Conservation (phyloP, 1,284 basidiomycete species). For the Ustilago tritici region DNA sequence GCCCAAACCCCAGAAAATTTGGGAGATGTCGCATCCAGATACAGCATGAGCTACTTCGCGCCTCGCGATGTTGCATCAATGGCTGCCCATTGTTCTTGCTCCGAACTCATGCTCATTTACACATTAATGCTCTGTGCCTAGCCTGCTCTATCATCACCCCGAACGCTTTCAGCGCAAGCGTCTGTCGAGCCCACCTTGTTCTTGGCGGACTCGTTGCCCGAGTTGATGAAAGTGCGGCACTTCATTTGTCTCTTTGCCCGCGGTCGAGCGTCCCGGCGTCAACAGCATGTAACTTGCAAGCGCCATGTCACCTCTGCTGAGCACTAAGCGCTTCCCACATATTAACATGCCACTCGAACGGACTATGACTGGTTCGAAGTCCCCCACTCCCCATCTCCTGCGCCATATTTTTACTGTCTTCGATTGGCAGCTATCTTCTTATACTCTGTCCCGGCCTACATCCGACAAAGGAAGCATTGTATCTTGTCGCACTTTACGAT, state of each 20-base stretch:
- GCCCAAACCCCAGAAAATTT: not conserved
- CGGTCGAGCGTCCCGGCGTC: not conserved
- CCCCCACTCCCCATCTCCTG: not conserved
- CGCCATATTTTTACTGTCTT: not conserved
- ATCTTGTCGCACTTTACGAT: not conserved
- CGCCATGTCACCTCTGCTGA: not conserved
- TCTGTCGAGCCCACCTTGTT: not conserved
- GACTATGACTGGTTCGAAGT: not conserved
- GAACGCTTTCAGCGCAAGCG: not conserved
- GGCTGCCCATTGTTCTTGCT: not conserved
- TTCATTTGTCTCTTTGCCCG: conserved; percentile 1
- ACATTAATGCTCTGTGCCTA: not conserved
- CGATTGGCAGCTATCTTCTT: too few relatives aligned
- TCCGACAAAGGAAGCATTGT: too few relatives aligned
- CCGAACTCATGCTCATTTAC: conserved; percentile 3
- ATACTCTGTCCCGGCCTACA: too few relatives aligned
- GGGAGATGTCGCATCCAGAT: not conserved
- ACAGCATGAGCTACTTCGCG: not conserved
- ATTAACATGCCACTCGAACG: not conserved
- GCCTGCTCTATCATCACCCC: not conserved
- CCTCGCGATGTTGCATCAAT: not conserved
- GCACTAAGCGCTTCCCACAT: not conserved
- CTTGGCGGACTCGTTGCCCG: not conserved
- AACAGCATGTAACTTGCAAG: not conserved
- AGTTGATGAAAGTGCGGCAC: not conserved